Evolutionary conservation across 2,329 filamentous ascomycete species (phyloP).

Genomic region (Ophiocordyceps polyrhachis-furcata): DNA sequence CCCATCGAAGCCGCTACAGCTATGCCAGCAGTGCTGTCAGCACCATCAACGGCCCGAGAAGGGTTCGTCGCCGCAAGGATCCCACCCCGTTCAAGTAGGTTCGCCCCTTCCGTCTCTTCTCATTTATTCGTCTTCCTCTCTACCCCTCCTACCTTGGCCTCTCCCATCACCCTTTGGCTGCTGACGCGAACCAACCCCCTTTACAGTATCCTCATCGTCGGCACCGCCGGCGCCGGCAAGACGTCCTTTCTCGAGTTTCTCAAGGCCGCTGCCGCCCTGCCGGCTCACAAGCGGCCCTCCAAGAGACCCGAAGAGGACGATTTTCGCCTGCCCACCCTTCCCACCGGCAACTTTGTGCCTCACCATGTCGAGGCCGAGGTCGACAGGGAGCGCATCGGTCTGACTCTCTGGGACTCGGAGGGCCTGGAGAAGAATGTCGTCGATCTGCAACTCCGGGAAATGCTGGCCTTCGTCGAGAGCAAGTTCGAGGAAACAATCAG

Average conservation of each 20-base stretch:
- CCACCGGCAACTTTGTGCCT: conserved; percentile 58
- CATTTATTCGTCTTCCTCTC: too few species aligned
- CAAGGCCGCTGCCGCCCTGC: conserved; percentile 65
- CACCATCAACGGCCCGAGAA: conserved; percentile 80
- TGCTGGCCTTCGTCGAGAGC: conserved; percentile 82
- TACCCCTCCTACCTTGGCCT: too few species aligned
- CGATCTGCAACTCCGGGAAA: conserved; percentile 81
- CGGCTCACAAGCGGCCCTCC: conserved; percentile 54
- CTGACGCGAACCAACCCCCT: conserved; percentile 2
- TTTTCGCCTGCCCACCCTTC: conserved; percentile 28
- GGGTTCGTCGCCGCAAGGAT: conserved; percentile 86
- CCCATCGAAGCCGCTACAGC: conserved; percentile 86
- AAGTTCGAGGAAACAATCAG: conserved; percentile 97
- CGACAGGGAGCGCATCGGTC: conserved; percentile 72
- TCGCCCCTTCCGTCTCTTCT: neutral
- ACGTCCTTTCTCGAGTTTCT: conserved; percentile 95
- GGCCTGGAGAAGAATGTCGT: conserved; percentile 90
- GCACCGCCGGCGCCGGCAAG: conserved; percentile 76
- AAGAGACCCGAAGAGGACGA: conserved; percentile 40
- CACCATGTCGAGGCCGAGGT: conserved; percentile 91
- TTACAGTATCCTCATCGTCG: conserved; percentile 69
- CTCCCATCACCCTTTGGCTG: neutral
- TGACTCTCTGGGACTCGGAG: conserved; percentile 94
- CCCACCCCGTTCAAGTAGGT: conserved; percentile 97
- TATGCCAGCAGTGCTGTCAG: conserved; percentile 86